A percentile compares a stretch with the other conserved stretches of the same genome.
These are phyloP conservation scores for Beauveria rudraprayagi DNA, from an alignment of 2,329 filamentous ascomycete species.

Conservation along the genomic window DNA sequence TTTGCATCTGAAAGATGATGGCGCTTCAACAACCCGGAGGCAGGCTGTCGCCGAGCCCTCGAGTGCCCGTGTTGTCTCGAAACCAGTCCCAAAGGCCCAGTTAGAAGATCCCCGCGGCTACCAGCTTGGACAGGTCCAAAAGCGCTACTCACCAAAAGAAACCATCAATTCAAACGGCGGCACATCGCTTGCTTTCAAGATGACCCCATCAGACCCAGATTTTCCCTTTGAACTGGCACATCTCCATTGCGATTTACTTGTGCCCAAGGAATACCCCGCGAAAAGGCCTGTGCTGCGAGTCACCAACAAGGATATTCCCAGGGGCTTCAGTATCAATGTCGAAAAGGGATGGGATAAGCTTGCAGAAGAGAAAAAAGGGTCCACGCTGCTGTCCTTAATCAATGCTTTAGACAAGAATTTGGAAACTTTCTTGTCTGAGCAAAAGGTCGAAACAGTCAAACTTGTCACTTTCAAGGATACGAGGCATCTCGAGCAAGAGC, in stretches of 20 bases:
- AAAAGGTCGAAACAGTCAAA: constrained; percentile 66
- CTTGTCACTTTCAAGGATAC: constrained; percentile 54
- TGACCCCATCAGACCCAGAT: constrained; percentile 71
- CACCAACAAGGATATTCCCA: constrained; percentile 59
- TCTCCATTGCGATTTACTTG: constrained; percentile 57
- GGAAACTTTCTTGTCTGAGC: constrained; percentile 59
- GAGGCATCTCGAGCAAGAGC: constrained; percentile 31
- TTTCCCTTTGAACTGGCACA: constrained; percentile 70
- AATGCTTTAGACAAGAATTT: constrained; percentile 66
- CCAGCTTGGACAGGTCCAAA: constrained; percentile 64
- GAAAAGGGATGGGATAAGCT: constrained; percentile 65
- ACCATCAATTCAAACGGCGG: constrained; percentile 36
- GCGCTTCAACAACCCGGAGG: constrained; percentile 25
- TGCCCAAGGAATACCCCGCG: constrained; percentile 57
- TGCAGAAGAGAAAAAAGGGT: constrained; percentile 43
- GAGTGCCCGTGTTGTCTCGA: constrained; percentile 47
- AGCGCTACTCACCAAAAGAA: constrained; percentile 51
- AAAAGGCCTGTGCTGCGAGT: constrained; percentile 52
- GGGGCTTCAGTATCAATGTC: constrained; percentile 68
- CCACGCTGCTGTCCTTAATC: constrained; percentile 57
- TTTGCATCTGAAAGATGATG: constrained; percentile 22
- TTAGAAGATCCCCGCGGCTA: constrained; percentile 62
- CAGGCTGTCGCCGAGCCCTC: constrained; percentile 40
- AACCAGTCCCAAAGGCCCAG: constrained; percentile 59
- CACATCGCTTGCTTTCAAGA: constrained; percentile 53